A percentile compares a stretch with the other conserved stretches of the same genome.
Conservation (phyloP, 106 monocot species). For the Agapanthus africanus region DNA sequence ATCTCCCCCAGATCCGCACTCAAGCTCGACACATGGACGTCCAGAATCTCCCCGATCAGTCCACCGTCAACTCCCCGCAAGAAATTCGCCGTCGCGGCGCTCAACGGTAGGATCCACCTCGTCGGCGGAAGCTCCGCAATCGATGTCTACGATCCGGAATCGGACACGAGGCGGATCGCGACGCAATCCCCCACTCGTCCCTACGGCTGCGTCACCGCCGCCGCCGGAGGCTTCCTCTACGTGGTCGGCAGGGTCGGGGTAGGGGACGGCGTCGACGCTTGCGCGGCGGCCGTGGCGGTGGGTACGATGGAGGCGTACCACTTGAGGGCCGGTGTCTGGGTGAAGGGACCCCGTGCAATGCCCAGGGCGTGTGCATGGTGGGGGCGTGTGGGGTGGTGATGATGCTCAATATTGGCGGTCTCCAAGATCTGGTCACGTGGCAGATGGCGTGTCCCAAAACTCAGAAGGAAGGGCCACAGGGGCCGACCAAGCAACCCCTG, state of each 20-base stretch:
- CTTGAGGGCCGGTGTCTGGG: constrained; percentile 39
- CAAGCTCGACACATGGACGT: constrained; percentile 46
- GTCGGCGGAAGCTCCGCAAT: constrained; percentile 49
- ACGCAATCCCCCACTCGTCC: constrained; percentile 27
- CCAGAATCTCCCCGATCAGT: constrained; percentile 18
- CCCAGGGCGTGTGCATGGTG: constrained; percentile 70
- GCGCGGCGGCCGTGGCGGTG: constrained; percentile 42
- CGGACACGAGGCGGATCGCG: constrained; percentile 36
- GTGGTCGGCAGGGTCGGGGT: constrained; percentile 37
- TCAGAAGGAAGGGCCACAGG: too few species aligned
- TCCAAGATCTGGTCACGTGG: too few species aligned
- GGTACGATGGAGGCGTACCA: constrained; percentile 62
- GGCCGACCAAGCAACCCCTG: too few species aligned
- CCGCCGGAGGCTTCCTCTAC: constrained; percentile 36
- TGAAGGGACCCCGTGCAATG: constrained; percentile 25
- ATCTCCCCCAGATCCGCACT: constrained; percentile 32
- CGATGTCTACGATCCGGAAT: constrained; percentile 54
- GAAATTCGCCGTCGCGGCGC: constrained; percentile 47
- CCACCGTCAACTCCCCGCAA: constrained; percentile 33
- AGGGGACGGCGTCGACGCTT: constrained; percentile 11
- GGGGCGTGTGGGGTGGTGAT: constrained; percentile 65
- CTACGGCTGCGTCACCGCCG: constrained; percentile 54
- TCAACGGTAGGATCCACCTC: constrained; percentile 42
- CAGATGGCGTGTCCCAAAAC: too few species aligned
- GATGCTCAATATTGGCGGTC: too few species aligned